Evolutionary conservation across 192 early-diverging fungal genomes (phyloP), one percentile per base, ranked within the genome.

Genomic region (Gaertneriomyces semiglobifer): DNA sequence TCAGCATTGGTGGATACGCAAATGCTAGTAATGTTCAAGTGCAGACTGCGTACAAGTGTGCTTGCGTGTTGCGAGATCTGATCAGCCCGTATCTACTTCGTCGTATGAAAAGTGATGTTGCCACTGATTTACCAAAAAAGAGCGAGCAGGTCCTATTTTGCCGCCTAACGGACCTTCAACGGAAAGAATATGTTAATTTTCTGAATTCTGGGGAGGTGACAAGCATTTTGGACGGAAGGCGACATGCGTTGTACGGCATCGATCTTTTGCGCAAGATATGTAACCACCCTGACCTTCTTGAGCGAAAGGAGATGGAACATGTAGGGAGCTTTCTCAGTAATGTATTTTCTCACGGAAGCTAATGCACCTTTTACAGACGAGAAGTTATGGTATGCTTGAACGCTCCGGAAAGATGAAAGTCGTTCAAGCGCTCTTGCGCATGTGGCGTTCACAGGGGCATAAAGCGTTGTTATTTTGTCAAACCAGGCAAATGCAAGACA

Each of bases 201-300:
- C 70, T 96, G 53, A 75, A 80, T 16, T 89, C 89, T 42, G 73
- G 78, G 4, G 92, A 92, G 9, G 87, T 93, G 74, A 79, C 79
- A 25, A 73, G 83, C 11, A 95, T 97, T 25, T 65, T 96, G 68
- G 73, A 81, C 8, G 92, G 93, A 0, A 87, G 87, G 48, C 78
- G 90, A 53, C 88, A 96, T 52, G 90, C 90, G 38, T 76, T 97
- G 38, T 90, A 76, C 73, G 95, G 94, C 10, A 94, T 97, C 58
- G 95, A 97, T 64, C 81, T 91, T 52, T 83, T 95, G 8, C 81
- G 95, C 54, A 98, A 99, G 79, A 95, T 96, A 33, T 99, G 96
- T 71, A 97, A 99, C 69, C 96, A 99, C 62, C 93, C 93, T 0
- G 95, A 98, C 69, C 73, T 93, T 12, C 44, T 88, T 9, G 61